Percentiles rank a stretch among this genome's conserved stretches.
Conservation (phyloP, 2,329 filamentous ascomycete species). For the Ophiostoma tasmaniense region DNA sequence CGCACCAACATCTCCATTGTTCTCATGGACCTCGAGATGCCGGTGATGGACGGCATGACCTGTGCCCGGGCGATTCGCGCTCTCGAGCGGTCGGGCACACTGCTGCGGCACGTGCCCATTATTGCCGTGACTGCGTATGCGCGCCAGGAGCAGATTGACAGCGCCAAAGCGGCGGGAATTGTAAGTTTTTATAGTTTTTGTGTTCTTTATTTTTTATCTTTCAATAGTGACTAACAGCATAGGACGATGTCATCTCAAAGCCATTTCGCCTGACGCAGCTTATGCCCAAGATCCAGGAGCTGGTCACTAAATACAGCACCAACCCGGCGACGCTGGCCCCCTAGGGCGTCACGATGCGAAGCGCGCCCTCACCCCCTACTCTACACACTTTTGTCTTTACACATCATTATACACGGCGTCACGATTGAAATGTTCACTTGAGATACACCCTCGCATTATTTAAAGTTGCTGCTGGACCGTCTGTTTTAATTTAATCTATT, state of each 20-base stretch:
- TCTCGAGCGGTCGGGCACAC: conserved; percentile 53
- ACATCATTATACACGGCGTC: background rate
- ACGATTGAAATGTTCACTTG: background rate
- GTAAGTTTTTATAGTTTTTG: conserved; percentile 48
- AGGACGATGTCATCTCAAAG: conserved; percentile 71
- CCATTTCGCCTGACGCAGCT: conserved; percentile 69
- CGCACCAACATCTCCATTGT: conserved; percentile 54
- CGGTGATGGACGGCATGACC: conserved; percentile 72
- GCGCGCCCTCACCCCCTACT: background rate
- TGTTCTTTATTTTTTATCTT: background rate
- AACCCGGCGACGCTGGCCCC: background rate
- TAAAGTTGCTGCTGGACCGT: background rate
- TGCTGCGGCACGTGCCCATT: conserved; percentile 61
- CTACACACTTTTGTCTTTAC: background rate
- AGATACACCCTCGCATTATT: conserved; percentile 1
- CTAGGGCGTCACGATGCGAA: background rate
- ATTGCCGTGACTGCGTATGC: conserved; percentile 81
- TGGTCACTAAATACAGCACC: conserved; percentile 37
- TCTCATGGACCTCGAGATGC: conserved; percentile 75
- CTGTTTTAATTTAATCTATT: background rate
- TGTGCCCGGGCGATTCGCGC: conserved; percentile 62
- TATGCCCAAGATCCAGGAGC: conserved; percentile 56
- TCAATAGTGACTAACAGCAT: background rate
- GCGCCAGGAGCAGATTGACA: conserved; percentile 62
- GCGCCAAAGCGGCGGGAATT: conserved; percentile 64